Conservation (phyloP, 495 filamentous ascomycete species). For the Pseudoneurospora amorphoporcata region DNA sequence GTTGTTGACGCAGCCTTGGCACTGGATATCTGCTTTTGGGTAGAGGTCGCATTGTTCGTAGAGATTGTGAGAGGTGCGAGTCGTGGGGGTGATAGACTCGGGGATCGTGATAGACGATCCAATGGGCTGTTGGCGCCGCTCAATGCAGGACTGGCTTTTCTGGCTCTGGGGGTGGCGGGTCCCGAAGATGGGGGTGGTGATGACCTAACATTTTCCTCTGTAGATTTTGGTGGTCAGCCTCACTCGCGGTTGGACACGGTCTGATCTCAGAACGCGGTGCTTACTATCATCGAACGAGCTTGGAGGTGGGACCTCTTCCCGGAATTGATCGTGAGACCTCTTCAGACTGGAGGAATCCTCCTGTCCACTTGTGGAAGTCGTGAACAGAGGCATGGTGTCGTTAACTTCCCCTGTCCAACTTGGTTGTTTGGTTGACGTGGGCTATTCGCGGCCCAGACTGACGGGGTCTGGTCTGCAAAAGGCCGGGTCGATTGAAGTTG, state of each 20-base stretch:
- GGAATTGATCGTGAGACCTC: constrained; percentile 27
- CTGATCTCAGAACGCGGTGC: not conserved
- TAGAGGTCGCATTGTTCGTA: constrained; percentile 1
- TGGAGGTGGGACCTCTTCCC: constrained; percentile 6
- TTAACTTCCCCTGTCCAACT: not conserved
- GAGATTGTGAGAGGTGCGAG: not conserved
- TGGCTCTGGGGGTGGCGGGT: constrained; percentile 10
- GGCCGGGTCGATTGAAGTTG: not conserved
- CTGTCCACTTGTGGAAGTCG: constrained; percentile 27
- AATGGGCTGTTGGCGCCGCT: constrained; percentile 27
- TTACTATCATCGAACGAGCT: constrained; percentile 12
- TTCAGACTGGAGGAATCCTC: constrained; percentile 23
- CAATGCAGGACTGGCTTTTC: constrained; percentile 20
- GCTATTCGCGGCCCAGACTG: not conserved
- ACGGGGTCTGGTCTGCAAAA: not conserved
- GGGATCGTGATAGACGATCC: constrained; percentile 17
- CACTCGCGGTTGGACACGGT: not conserved
- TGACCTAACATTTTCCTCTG: constrained; percentile 14
- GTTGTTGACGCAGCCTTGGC: not conserved
- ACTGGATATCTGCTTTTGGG: constrained; percentile 1
- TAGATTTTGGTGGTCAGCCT: not conserved
- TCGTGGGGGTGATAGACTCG: constrained; percentile 13
- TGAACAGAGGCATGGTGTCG: constrained; percentile 27
- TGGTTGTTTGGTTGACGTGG: not conserved
- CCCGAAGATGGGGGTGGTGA: not conserved